These are phyloP conservation scores for Spathaspora girioi DNA, from an alignment of 805 yeast species.

Conservation along the genomic window DNA sequence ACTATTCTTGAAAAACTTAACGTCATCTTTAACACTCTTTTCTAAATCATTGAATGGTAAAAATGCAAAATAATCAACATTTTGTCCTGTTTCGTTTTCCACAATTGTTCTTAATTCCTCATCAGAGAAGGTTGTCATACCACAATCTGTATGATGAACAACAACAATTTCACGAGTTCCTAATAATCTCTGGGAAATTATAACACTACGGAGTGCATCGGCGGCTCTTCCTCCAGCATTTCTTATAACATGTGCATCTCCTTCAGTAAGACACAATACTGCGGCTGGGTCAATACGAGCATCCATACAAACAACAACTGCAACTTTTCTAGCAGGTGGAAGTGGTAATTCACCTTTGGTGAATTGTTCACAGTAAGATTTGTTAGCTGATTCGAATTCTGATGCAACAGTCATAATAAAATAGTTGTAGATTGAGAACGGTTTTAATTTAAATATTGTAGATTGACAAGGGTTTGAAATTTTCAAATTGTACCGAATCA, in stretches of 20 bases:
- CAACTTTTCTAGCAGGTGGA: constrained; percentile 35
- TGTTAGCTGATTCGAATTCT: constrained; percentile 22
- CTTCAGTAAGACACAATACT: constrained; percentile 32
- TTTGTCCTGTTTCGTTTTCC: constrained; percentile 24
- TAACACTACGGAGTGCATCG: constrained; percentile 35
- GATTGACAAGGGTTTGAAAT: too few species aligned
- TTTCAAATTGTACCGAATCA: too few species aligned
- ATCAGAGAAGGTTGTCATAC: constrained; percentile 40
- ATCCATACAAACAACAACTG: constrained; percentile 39
- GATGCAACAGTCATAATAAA: constrained; percentile 18
- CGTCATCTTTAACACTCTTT: constrained; percentile 34
- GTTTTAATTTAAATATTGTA: background rate
- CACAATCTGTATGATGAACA: constrained; percentile 42
- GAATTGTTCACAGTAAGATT: constrained; percentile 17
- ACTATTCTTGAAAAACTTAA: constrained; percentile 22
- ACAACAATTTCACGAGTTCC: constrained; percentile 39
- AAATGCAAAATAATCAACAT: constrained; percentile 27
- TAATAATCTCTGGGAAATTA: constrained; percentile 37
- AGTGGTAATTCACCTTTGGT: constrained; percentile 30
- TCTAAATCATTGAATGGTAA: constrained; percentile 33
- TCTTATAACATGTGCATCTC: constrained; percentile 42
- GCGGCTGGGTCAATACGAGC: constrained; percentile 38
- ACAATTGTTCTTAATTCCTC: constrained; percentile 24
- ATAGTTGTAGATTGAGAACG: background rate
- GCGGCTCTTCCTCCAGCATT: constrained; percentile 43